Base-by-base conservation (phyloP, 164 flowering plant species). In the Malania oleifera region DNA sequence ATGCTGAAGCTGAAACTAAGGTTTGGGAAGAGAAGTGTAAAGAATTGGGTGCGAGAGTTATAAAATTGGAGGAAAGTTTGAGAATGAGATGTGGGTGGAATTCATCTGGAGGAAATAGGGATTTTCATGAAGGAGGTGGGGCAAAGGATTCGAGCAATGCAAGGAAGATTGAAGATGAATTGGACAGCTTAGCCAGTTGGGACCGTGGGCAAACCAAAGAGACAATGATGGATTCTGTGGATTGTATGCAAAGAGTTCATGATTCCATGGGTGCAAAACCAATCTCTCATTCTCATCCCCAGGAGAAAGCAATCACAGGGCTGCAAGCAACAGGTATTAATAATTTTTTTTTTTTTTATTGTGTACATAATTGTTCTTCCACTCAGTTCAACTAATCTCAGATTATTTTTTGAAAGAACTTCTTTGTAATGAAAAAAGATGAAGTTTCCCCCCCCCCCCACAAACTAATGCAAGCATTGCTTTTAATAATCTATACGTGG, bases 1-100 rank as follows among this genome's bases (percentile, higher is more conserved):
- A 46, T 44, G 79, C 80, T 17, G 81, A 81, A 52, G 58, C 25
- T n/a, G 83, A 77, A 34, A 70, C 58, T 54, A 63, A 63, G 57
- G 28, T 19, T 8, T 75, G 77, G 84, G 69, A 73, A 68, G 55
- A 48, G 48, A 80, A 67, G 50, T 71, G 45, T 52, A 52, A 34
- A 25, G 76, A 80, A 22, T 64, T 85, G 61, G 73, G 71, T 54
- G 29, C 37, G 3, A 19, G 59, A 27, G 60, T 71, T 2, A 23
- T 34, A 26, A 48, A 41, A 14, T 23, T 72, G 62, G 70, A 70
- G 38, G 55, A 44, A 15, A 37, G 17, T 48, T 43, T 17, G 5
- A 38, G 5, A 11, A 25, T 56, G 37, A 53, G 22, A 26, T 2
- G 52, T 38, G 31, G 15, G 24, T 49, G 49, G 24, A 7, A 48